Percentiles rank a stretch among this genome's conserved stretches.
Evolutionary conservation across 2,329 filamentous ascomycete genomes (phyloP).

Genomic region (Arthrobotrys musiformis): DNA sequence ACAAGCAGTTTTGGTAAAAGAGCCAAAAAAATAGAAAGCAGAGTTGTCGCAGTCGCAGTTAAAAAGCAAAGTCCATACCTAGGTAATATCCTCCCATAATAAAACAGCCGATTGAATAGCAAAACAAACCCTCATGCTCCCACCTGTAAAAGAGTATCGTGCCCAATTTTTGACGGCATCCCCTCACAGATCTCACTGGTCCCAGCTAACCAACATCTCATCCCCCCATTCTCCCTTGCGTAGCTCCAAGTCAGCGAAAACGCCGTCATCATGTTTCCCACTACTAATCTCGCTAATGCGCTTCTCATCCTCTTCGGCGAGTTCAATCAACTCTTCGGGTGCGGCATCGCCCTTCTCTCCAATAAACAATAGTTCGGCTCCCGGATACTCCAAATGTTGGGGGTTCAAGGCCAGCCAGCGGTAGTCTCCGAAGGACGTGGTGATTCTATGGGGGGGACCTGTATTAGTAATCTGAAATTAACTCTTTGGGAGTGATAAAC

Average conservation of each 20-base stretch:
- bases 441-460: conserved; percentile 68
- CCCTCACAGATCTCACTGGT: conserved; percentile 18
- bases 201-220: conserved; percentile 44
- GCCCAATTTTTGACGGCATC: background rate
- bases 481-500: conserved; percentile 58
- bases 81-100: background rate
- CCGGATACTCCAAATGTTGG: conserved; percentile 77
- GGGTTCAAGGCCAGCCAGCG: conserved; percentile 81
- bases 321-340: conserved; percentile 74
- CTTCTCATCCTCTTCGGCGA: conserved; percentile 79
- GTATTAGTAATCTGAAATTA: conserved; percentile 55
- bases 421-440: conserved; percentile 76
- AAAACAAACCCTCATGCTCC: background rate
- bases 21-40: background rate
- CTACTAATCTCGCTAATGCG: conserved; percentile 72
- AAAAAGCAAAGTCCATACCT: background rate
- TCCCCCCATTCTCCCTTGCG: conserved; percentile 54
- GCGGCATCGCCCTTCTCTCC: conserved; percentile 73
- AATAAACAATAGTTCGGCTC: conserved; percentile 81
- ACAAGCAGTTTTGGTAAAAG: conserved; percentile 3
- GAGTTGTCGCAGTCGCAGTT: background rate
- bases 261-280: conserved; percentile 58
- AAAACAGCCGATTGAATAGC: background rate
- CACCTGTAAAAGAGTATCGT: background rate
- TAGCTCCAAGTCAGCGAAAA: conserved; percentile 69